Percentiles rank a stretch among this genome's conserved stretches.
Evolutionary conservation across 163 green algal genomes (phyloP).

Genomic region (Volvox carteri): DNA sequence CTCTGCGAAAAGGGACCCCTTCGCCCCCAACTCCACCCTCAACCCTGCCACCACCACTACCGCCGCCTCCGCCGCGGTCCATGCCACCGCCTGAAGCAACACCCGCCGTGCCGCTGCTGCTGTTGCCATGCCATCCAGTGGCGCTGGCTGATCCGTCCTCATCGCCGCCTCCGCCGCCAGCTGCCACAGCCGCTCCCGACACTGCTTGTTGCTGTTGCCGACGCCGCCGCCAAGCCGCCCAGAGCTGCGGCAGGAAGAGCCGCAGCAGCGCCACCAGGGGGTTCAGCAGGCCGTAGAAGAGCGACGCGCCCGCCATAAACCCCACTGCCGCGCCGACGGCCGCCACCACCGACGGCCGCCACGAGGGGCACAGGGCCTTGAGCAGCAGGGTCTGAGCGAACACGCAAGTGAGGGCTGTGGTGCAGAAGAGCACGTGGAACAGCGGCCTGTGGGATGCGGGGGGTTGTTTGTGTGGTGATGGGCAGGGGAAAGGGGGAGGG

Average conservation of each 20-base stretch:
- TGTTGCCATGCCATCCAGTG: neutral
- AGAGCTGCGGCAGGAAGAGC: neutral
- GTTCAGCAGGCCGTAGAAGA: slow-evolving; percentile 49
- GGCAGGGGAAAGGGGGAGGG: neutral
- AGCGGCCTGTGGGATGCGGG: slow-evolving; percentile 11
- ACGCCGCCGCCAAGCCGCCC: neutral
- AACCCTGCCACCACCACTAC: neutral
- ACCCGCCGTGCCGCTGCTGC: neutral
- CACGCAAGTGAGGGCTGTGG: neutral
- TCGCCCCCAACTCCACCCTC: neutral
- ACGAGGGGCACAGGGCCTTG: neutral
- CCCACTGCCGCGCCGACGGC: slow-evolving; percentile 14
- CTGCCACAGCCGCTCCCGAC: no score
- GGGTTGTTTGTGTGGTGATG: neutral
- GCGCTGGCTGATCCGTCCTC: neutral
- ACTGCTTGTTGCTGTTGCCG: neutral
- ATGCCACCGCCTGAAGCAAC: neutral
- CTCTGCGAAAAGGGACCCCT: neutral
- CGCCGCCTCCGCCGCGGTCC: neutral
- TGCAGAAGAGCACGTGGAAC: slow-evolving; percentile 38
- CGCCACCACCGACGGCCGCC: slow-evolving; percentile 6
- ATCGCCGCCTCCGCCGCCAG: no score
- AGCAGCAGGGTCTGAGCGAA: slow-evolving; percentile 28
- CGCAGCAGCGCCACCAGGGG: slow-evolving; percentile 7
- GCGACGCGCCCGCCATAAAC: neutral